Percentiles rank a stretch among this genome's conserved stretches.
Conservation (phyloP, 73 alveolate species). For the Paramecium octaurelia region DNA sequence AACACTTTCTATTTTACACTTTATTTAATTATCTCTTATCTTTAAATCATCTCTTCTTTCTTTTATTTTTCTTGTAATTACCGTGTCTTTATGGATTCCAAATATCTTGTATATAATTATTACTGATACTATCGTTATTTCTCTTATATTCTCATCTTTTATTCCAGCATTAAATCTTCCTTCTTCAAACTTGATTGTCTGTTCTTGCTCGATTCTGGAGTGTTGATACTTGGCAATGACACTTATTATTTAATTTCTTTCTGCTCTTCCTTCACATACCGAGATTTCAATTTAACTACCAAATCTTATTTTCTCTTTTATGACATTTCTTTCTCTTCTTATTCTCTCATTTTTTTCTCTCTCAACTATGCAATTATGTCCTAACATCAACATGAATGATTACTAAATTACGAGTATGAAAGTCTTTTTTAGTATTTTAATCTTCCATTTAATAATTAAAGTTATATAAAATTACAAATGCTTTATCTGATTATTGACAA, state of each 20-base stretch:
- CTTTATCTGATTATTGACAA: neutral
- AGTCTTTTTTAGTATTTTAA: slow-evolving; percentile 18
- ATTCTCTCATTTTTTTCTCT: slow-evolving; percentile 53
- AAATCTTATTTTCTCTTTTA: slow-evolving; percentile 6
- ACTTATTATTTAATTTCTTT: slow-evolving; percentile 26
- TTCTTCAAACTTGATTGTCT: neutral
- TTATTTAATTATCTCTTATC: slow-evolving; percentile 24
- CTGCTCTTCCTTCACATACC: slow-evolving; percentile 39
- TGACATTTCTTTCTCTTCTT: slow-evolving; percentile 51
- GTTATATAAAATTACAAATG: neutral
- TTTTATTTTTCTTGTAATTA: slow-evolving; percentile 29
- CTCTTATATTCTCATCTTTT: neutral
- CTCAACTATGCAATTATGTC: slow-evolving; percentile 40
- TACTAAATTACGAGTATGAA: slow-evolving; percentile 33
- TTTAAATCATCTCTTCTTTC: slow-evolving; percentile 46
- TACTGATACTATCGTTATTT: neutral
- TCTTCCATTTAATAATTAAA: slow-evolving; percentile 5
- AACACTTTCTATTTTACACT: slow-evolving; percentile 45
- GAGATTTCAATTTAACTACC: slow-evolving; percentile 50
- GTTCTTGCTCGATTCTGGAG: slow-evolving; percentile 22
- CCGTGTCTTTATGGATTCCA: slow-evolving; percentile 31
- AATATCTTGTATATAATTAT: neutral
- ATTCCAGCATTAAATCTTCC: neutral
- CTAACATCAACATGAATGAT: neutral
- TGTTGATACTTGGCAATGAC: slow-evolving; percentile 23